These are phyloP conservation scores for Achaetomiella virescens DNA, from an alignment of 495 filamentous ascomycete species.

Conservation along the genomic window DNA sequence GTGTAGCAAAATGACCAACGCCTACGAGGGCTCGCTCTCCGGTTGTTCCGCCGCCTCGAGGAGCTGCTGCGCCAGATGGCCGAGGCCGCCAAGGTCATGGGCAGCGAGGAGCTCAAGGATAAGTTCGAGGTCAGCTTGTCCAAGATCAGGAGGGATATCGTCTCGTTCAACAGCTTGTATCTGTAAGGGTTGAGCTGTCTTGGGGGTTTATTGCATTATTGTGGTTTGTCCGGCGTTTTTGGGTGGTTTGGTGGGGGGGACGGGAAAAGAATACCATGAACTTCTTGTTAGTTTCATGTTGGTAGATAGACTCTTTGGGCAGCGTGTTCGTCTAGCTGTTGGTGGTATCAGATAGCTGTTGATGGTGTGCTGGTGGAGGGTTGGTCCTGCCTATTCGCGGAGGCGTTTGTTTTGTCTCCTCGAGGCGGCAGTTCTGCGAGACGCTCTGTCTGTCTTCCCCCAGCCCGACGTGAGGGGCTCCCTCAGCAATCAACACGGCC, in stretches of 20 bases:
- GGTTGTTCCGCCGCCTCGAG: conserved; percentile 90
- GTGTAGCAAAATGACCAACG: conserved; percentile 90
- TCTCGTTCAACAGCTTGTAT: conserved; percentile 88
- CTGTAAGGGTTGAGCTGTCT: conserved; percentile 43
- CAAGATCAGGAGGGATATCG: conserved; percentile 86
- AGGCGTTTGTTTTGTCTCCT: too few relatives aligned
- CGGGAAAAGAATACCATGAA: conserved; percentile 9
- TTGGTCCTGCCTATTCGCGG: not conserved
- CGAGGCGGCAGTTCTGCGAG: too few relatives aligned
- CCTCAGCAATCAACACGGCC: conserved; percentile 6
- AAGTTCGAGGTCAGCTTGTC: conserved; percentile 81
- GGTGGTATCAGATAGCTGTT: not conserved
- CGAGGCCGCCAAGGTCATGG: conserved; percentile 96
- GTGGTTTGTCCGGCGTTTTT: not conserved
- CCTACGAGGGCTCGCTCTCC: conserved; percentile 92
- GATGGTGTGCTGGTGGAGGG: not conserved
- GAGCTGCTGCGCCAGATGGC: conserved; percentile 96
- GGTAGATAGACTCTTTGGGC: too few relatives aligned
- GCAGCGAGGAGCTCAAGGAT: conserved; percentile 80
- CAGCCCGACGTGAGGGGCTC: not conserved
- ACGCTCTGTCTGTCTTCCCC: not conserved
- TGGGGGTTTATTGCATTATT: not conserved
- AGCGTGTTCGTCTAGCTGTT: not conserved
- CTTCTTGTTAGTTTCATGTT: not conserved
- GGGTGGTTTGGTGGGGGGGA: not conserved